Percentiles rank a stretch among this genome's conserved stretches.
Conservation (phyloP, 2,329 filamentous ascomycete genomes). For the Pseudocercospora eumusae region DNA sequence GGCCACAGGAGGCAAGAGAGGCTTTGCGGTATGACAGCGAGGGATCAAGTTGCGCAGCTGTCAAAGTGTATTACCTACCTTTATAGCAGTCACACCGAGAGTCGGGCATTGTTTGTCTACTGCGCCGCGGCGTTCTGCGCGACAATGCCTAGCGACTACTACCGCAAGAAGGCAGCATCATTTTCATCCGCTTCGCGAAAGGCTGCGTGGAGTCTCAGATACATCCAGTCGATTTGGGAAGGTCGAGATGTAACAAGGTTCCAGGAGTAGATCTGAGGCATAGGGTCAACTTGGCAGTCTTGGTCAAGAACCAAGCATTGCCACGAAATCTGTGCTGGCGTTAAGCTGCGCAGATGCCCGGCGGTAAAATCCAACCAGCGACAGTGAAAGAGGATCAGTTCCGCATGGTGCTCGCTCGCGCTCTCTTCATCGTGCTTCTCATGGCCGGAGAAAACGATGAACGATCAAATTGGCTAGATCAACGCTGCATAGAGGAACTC, state of each 20-base stretch:
- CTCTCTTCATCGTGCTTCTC: background rate
- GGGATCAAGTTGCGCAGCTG: slow-evolving; percentile 1
- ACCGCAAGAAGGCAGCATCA: slow-evolving; percentile 5
- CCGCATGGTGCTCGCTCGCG: too few relatives aligned
- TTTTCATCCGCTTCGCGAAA: background rate
- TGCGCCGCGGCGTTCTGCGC: slow-evolving; percentile 10
- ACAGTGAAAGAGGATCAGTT: background rate
- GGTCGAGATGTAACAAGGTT: slow-evolving; percentile 10
- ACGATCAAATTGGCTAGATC: background rate
- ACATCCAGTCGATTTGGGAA: slow-evolving; percentile 14
- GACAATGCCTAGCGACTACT: slow-evolving; percentile 14
- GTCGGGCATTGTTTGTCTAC: slow-evolving; percentile 5
- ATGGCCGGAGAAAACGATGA: background rate
- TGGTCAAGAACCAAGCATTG: slow-evolving; percentile 10
- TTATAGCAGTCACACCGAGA: slow-evolving; percentile 13
- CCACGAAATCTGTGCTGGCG: background rate
- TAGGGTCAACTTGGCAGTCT: slow-evolving; percentile 13
- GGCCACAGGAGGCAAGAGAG: slow-evolving; percentile 1
- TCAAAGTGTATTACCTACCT: slow-evolving; percentile 15
- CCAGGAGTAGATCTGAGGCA: slow-evolving; percentile 18
- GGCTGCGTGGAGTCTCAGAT: slow-evolving; percentile 16
- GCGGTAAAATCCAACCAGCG: background rate
- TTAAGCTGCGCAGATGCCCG: background rate
- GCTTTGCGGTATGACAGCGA: slow-evolving; percentile 9
- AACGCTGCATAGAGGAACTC: background rate